Conservation (phyloP, 2,329 filamentous ascomycete species). For the Pseudogymnoascus sp. region DNA sequence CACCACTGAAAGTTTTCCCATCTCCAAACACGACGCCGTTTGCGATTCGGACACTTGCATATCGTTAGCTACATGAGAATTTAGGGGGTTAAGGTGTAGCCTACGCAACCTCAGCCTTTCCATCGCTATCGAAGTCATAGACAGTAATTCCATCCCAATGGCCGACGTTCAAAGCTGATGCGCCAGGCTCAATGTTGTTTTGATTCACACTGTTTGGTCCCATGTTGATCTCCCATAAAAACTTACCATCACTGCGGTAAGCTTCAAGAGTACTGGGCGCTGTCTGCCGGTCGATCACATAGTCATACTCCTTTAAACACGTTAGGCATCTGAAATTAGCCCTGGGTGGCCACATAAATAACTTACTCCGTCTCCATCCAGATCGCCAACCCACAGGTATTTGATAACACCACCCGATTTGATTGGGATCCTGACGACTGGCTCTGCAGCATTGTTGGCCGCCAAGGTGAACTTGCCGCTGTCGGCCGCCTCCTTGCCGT, state of each 20-base stretch:
- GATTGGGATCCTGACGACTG: background rate
- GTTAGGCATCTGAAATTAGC: background rate
- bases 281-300: background rate
- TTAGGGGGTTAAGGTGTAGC: background rate
- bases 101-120: background rate
- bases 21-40: background rate
- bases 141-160: background rate
- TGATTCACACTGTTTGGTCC: background rate
- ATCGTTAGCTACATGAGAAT: background rate
- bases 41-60: background rate
- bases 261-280: background rate
- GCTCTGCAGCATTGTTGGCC: background rate
- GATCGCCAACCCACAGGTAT: background rate
- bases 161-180: background rate
- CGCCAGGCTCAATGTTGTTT: constrained; percentile 5
- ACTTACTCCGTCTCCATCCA: background rate
- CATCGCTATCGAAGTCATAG: background rate
- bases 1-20: background rate
- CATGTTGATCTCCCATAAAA: background rate
- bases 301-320: background rate
- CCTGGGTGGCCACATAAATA: background rate
- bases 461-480: background rate
- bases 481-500: background rate
- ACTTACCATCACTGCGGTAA: background rate
- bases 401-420: background rate